Percentiles rank a stretch among this genome's conserved stretches.
Evolutionary conservation across 331 rosid species (phyloP).

Genomic region (Spiraea crenata): DNA sequence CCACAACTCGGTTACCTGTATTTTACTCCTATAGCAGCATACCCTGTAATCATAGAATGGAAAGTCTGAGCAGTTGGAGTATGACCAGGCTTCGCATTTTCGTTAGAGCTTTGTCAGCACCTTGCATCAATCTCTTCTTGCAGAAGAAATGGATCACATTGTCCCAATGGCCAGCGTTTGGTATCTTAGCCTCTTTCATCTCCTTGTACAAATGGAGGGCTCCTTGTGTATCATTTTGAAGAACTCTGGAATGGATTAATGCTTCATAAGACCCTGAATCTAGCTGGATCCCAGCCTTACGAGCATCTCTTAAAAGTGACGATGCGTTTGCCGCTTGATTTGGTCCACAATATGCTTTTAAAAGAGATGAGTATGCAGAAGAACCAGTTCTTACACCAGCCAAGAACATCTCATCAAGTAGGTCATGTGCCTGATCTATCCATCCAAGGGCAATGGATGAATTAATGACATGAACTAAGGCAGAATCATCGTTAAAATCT

Average conservation of each 20-base stretch:
- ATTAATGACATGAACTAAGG: slow-evolving; percentile 73
- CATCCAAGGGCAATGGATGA: slow-evolving; percentile 76
- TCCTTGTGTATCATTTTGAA: slow-evolving; percentile 69
- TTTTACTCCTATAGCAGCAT: slow-evolving; percentile 84
- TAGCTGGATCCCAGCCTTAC: slow-evolving; percentile 75
- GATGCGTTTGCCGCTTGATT: slow-evolving; percentile 54
- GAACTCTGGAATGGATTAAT: slow-evolving; percentile 70
- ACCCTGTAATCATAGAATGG: slow-evolving; percentile 88
- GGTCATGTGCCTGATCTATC: slow-evolving; percentile 91
- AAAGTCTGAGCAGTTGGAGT: slow-evolving; percentile 78
- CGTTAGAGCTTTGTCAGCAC: slow-evolving; percentile 81
- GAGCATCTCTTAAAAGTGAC: slow-evolving; percentile 75
- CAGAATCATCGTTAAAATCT: slow-evolving; percentile 64
- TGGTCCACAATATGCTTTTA: slow-evolving; percentile 74
- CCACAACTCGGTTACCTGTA: slow-evolving; percentile 86
- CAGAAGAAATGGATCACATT: slow-evolving; percentile 78
- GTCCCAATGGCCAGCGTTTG: slow-evolving; percentile 71
- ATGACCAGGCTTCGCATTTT: slow-evolving; percentile 82
- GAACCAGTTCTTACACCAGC: slow-evolving; percentile 69
- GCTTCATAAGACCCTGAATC: slow-evolving; percentile 73
- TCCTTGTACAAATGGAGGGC: slow-evolving; percentile 72
- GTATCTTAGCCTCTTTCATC: slow-evolving; percentile 72
- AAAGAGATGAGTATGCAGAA: slow-evolving; percentile 63
- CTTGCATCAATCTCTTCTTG: slow-evolving; percentile 80
- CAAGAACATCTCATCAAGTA: slow-evolving; percentile 79